Evolutionary conservation across 1,284 basidiomycete species (phyloP).

Genomic region (Pascua guehoae): DNA sequence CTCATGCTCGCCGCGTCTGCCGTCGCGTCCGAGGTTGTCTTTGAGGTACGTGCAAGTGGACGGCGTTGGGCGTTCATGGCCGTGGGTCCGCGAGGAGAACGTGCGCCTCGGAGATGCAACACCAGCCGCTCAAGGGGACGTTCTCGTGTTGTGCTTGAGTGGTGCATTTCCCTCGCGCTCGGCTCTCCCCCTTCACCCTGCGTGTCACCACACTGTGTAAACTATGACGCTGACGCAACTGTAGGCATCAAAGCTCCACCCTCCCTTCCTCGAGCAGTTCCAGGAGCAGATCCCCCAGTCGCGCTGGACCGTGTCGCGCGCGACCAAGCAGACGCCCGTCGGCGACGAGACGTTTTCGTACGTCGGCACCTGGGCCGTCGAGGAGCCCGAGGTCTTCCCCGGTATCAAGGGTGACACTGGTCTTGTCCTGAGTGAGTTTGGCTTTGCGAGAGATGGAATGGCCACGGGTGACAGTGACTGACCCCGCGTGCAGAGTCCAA

Average conservation of each 20-base stretch:
- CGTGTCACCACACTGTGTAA: too few species aligned
- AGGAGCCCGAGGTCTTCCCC: constrained; percentile 72
- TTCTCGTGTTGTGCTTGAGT: too few species aligned
- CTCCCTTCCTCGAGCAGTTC: constrained; percentile 98
- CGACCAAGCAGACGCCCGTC: constrained; percentile 93
- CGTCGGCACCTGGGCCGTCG: constrained; percentile 95
- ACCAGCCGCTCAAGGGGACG: too few species aligned
- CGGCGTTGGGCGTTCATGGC: too few species aligned
- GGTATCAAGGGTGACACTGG: constrained; percentile 75
- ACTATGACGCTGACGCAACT: neutral
- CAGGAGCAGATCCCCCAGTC: constrained; percentile 64
- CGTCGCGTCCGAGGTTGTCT: constrained; percentile 33
- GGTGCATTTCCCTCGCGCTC: too few species aligned
- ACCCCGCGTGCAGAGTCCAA: constrained; percentile 47
- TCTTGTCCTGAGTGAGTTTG: constrained; percentile 67
- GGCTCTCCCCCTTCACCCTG: neutral
- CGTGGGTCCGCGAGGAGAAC: neutral
- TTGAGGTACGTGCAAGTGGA: constrained; percentile 32
- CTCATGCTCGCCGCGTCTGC: constrained; percentile 37
- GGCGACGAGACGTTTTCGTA: constrained; percentile 93
- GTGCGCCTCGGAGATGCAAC: too few species aligned
- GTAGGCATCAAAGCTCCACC: constrained; percentile 76
- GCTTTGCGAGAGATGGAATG: neutral
- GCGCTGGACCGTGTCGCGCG: constrained; percentile 93
- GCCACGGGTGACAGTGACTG: constrained; percentile 1